phyloP scores from a whole-genome alignment of 2,329 filamentous ascomycete genomes.

The Aspergillus ochraceoroseus region DNA sequence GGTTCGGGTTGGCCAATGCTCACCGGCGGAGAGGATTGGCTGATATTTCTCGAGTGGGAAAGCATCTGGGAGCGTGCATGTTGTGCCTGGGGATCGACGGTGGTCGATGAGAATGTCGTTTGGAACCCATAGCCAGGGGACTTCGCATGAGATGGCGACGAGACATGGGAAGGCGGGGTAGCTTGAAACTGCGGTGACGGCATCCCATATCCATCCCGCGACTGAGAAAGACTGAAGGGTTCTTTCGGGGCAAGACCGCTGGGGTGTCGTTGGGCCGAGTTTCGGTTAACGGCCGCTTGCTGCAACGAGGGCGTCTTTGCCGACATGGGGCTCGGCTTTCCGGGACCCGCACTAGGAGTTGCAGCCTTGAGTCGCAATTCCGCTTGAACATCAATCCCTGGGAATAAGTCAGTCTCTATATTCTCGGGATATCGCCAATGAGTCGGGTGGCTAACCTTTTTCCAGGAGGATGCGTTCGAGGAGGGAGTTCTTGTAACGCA shows the following conservation, averaged over 20 bases:
- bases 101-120: slow-evolving; percentile 58
- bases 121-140: slow-evolving; percentile 59
- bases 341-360: slow-evolving; percentile 66
- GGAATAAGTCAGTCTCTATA: slow-evolving; percentile 12
- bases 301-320: slow-evolving; percentile 70
- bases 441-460: slow-evolving; percentile 78
- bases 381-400: slow-evolving; percentile 94
- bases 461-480: slow-evolving; percentile 92
- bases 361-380: slow-evolving; percentile 90
- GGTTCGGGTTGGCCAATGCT: slow-evolving; percentile 38
- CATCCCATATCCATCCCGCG: slow-evolving; percentile 37
- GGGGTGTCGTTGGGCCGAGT: slow-evolving; percentile 64
- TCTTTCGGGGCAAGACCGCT: slow-evolving; percentile 70
- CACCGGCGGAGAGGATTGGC: slow-evolving; percentile 33
- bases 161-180: slow-evolving; percentile 73
- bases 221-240: slow-evolving; percentile 47
- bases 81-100: slow-evolving; percentile 48
- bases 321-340: slow-evolving; percentile 64
- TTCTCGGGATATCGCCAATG: too few species aligned
- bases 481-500: slow-evolving; percentile 96
- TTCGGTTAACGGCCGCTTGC: slow-evolving; percentile 73
- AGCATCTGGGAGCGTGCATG: slow-evolving; percentile 48
- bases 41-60: slow-evolving; percentile 35
- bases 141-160: slow-evolving; percentile 59
- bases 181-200: slow-evolving; percentile 71